Evolutionary conservation across 805 yeast species (phyloP).

Genomic region (Metschnikowia sp.): DNA sequence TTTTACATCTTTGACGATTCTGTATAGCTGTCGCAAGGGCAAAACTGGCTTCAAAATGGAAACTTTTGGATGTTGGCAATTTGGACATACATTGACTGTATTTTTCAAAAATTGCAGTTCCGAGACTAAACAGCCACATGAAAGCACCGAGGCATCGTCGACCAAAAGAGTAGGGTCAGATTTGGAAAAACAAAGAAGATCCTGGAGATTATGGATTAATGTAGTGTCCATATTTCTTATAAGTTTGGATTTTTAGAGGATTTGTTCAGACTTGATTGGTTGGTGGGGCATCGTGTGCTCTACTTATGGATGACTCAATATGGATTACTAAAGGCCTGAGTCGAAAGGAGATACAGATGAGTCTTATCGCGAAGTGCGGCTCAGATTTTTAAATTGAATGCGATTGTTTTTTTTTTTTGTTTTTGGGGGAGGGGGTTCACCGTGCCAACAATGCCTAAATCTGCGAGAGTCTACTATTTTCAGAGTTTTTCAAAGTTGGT

Average conservation of each 20-base stretch:
- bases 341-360: too few relatives aligned
- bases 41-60: slow-evolving; percentile 25
- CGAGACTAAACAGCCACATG: slow-evolving; percentile 41
- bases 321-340: too few relatives aligned
- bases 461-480: too few relatives aligned
- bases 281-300: not conserved
- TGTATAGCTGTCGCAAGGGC: slow-evolving; percentile 34
- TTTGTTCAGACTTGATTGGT: too few relatives aligned
- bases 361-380: too few relatives aligned
- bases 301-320: too few relatives aligned
- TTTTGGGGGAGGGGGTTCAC: too few relatives aligned
- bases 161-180: slow-evolving; percentile 14
- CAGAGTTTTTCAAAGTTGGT: too few relatives aligned
- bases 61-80: slow-evolving; percentile 21
- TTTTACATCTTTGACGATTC: slow-evolving; percentile 17
- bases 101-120: slow-evolving; percentile 25
- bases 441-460: too few relatives aligned
- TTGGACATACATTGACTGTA: slow-evolving; percentile 20
- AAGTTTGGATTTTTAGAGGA: too few relatives aligned
- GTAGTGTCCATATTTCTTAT: slow-evolving; percentile 9
- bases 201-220: slow-evolving; percentile 23
- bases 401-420: too few relatives aligned
- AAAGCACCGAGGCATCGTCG: slow-evolving; percentile 33
- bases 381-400: too few relatives aligned
- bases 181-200: slow-evolving; percentile 25